Base-by-base conservation (phyloP, 768 basidiomycete genomes). In the Kwoniella bestiolae region DNA sequence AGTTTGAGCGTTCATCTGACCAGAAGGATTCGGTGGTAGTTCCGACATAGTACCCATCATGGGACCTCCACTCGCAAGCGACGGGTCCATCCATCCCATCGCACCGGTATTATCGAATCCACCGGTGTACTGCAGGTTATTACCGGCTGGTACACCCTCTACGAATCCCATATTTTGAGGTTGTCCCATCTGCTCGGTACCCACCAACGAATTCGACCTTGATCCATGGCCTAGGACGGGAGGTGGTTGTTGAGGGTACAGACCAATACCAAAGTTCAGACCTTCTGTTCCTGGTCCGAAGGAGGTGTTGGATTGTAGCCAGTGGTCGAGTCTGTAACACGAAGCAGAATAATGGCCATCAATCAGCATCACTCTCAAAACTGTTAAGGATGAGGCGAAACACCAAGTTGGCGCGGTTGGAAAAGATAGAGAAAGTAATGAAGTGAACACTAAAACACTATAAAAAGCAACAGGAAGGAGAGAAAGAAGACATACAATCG, bases 321-420 rank as follows among this genome's bases (percentile, higher is more conserved):
- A 80, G 45, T 77, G 71, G 53, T 80, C 74, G 51, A 80, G 66
- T 52, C 74, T 76, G 31, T 1, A 31, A 12, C 31, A 3, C n/a
- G n/a, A n/a, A n/a, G n/a, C 8, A 34, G 21, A 18, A n/a, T 28
- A 9, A 8, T 28, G 21, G 49, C 49, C 8, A 28, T 9, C 49
- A 9, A 50, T 50, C 49, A n/a, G n/a, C n/a, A 50, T n/a, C n/a
- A n/a, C n/a, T n/a, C n/a, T n/a, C n/a, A n/a, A n/a, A n/a, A n/a
- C n/a, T n/a, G n/a, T n/a, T n/a, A n/a, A n/a, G n/a, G n/a, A n/a
- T n/a, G n/a, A n/a, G n/a, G n/a, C n/a, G n/a, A n/a, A n/a, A n/a
- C n/a, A n/a, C n/a, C n/a, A n/a, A n/a, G n/a, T n/a, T n/a, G n/a
- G n/a, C n/a, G n/a, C n/a, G n/a, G n/a, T n/a, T n/a, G n/a, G n/a